These are phyloP conservation scores for Leucosporidium creatinivorum DNA, from an alignment of 768 basidiomycete species.

Conservation along the genomic window DNA sequence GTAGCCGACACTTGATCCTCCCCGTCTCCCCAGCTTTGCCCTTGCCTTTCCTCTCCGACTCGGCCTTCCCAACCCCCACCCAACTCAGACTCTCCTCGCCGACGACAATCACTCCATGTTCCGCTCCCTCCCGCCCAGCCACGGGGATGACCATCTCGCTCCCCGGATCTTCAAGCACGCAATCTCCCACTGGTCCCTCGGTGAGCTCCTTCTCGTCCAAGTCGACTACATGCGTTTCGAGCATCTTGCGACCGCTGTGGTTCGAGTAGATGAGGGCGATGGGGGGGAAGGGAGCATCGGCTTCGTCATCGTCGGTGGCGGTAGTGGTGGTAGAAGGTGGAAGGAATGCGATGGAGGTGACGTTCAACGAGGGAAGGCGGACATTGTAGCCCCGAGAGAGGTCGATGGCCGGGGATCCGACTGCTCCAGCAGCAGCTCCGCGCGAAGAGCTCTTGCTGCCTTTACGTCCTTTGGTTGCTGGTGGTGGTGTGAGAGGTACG, in stretches of 20 bases:
- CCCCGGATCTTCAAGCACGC: constrained; percentile 27
- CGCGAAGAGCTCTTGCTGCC: not conserved
- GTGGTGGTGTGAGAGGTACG: constrained; percentile 17
- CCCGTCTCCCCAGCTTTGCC: not conserved
- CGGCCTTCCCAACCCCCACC: not conserved
- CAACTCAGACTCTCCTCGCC: constrained; percentile 36
- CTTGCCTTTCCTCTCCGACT: constrained; percentile 13
- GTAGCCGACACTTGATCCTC: constrained; percentile 24
- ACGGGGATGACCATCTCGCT: constrained; percentile 29
- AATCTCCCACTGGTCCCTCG: constrained; percentile 8
- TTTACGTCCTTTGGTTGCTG: not conserved
- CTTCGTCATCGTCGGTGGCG: constrained; percentile 3
- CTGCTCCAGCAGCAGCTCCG: not conserved
- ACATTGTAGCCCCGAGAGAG: constrained; percentile 28
- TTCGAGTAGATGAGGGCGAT: constrained; percentile 66
- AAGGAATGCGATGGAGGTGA: constrained; percentile 62
- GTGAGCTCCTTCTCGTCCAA: constrained; percentile 35
- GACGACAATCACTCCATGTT: constrained; percentile 36
- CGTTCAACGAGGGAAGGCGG: constrained; percentile 56
- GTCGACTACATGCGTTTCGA: constrained; percentile 31
- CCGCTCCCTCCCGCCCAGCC: not conserved
- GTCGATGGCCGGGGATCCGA: constrained; percentile 11
- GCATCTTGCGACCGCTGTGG: constrained; percentile 44
- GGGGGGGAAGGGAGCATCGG: constrained; percentile 35
- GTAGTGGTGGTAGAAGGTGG: constrained; percentile 42